Evolutionary conservation across 345 rosid species (phyloP).

Genomic region (Corchorus olitorius): DNA sequence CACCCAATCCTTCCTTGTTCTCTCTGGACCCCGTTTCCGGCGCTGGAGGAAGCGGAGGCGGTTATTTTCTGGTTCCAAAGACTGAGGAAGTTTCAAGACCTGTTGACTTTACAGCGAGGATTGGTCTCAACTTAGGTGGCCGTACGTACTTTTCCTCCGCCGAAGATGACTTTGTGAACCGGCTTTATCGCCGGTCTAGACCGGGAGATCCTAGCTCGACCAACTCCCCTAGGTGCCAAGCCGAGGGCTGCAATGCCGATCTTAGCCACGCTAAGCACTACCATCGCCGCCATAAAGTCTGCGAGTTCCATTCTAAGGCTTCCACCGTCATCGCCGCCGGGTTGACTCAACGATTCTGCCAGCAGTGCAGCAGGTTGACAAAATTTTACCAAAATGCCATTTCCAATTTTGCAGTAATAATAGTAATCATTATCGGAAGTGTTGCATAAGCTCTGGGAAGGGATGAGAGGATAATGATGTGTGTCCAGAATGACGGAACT

Average conservation of each 20-base stretch:
- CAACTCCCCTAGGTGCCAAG: slow-evolving; percentile 82
- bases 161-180: slow-evolving; percentile 85
- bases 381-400: slow-evolving; percentile 34
- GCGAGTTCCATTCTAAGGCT: slow-evolving; percentile 96
- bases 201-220: slow-evolving; percentile 55
- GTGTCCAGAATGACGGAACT: slow-evolving; percentile 30
- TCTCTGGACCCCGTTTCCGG: slow-evolving; percentile 40
- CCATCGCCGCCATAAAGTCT: slow-evolving; percentile 96
- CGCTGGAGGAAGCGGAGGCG: slow-evolving; percentile 30
- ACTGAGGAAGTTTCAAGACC: slow-evolving; percentile 60
- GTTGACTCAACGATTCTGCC: slow-evolving; percentile 96
- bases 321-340: slow-evolving; percentile 87
- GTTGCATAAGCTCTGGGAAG: background rate
- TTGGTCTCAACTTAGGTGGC: slow-evolving; percentile 89
- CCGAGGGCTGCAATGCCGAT: slow-evolving; percentile 96
- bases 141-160: slow-evolving; percentile 91
- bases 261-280: slow-evolving; percentile 92
- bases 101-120: slow-evolving; percentile 57
- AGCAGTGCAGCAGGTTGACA: slow-evolving; percentile 96
- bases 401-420: slow-evolving; percentile 24
- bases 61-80: slow-evolving; percentile 66
- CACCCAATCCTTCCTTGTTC: slow-evolving; percentile 41
- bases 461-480: background rate
- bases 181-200: slow-evolving; percentile 80
- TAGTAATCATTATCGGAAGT: background rate